Evolutionary conservation across 148 eudicot species (phyloP).

Genomic region (Rhododendron kiyosumense): DNA sequence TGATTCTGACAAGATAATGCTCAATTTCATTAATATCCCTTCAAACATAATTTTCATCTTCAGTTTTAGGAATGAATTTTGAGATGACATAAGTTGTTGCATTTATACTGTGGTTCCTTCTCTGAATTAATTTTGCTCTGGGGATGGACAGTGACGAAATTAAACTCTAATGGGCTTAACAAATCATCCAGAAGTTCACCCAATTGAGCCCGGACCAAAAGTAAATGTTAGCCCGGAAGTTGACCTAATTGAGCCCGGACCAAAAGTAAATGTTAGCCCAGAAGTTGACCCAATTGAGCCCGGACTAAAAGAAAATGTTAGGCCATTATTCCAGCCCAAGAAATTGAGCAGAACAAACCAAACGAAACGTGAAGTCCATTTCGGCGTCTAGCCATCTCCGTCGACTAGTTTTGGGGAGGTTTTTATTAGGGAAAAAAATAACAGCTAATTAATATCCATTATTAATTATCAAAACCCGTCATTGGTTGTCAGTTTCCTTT

Average conservation of each 20-base stretch:
- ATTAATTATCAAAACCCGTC: no score
- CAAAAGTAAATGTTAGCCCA: no score
- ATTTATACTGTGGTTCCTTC: not conserved
- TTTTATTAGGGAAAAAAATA: no score
- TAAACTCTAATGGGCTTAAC: not conserved
- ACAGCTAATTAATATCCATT: no score
- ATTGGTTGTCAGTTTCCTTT: no score
- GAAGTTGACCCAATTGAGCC: no score
- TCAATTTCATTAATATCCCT: not conserved
- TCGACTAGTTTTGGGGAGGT: no score
- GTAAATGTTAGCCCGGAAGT: not conserved
- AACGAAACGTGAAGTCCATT: no score
- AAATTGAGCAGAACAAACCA: no score
- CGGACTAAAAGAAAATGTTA: no score
- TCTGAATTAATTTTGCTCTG: not conserved
- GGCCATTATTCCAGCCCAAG: not conserved
- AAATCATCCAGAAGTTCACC: not conserved
- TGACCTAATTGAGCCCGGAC: not conserved
- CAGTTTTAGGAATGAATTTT: not conserved
- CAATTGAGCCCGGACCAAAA: not conserved
- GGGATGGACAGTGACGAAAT: not conserved
- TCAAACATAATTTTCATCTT: not conserved
- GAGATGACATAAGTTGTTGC: not conserved
- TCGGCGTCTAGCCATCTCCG: no score
- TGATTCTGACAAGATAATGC: not conserved